Conservation (phyloP, 1,284 basidiomycete genomes). For the Leccinum griseonigrum region DNA sequence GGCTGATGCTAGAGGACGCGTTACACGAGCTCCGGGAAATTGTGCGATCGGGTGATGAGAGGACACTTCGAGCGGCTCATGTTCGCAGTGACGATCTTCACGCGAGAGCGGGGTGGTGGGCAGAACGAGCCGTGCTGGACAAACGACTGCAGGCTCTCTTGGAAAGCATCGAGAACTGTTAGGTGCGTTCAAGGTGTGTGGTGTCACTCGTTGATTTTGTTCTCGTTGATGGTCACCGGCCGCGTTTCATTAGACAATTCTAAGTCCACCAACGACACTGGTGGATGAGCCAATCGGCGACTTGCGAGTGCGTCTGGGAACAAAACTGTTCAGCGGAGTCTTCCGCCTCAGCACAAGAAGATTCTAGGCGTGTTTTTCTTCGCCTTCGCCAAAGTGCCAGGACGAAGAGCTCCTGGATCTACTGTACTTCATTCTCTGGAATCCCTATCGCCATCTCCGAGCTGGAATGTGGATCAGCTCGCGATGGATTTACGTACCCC, state of each 20-base stretch:
- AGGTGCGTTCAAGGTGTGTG: conserved; percentile 89
- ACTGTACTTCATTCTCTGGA: conserved; percentile 88
- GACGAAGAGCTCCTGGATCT: conserved; percentile 97
- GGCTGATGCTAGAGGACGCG: conserved; percentile 77
- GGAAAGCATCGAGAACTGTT: conserved; percentile 90
- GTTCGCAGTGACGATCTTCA: conserved; percentile 64
- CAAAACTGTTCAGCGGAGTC: conserved; percentile 64
- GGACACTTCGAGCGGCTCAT: conserved; percentile 71
- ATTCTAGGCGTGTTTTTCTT: conserved; percentile 85
- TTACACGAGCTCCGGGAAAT: conserved; percentile 77
- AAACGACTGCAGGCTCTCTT: conserved; percentile 73
- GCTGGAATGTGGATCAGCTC: conserved; percentile 85
- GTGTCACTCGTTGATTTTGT: not conserved
- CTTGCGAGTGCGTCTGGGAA: conserved; percentile 65
- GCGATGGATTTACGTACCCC: conserved; percentile 69
- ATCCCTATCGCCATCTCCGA: conserved; percentile 88
- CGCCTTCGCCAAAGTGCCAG: conserved; percentile 74
- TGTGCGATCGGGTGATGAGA: conserved; percentile 73
- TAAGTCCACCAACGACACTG: conserved; percentile 53
- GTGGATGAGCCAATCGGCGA: conserved; percentile 47
- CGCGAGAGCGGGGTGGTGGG: conserved; percentile 85
- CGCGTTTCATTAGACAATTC: conserved; percentile 56
- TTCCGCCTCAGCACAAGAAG: conserved; percentile 45
- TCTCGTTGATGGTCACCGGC: not conserved
- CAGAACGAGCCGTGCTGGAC: conserved; percentile 73